Evolutionary conservation across 306 rosid genomes (phyloP), one percentile per base, ranked within the genome.

Genomic region (Pyrus communis): DNA sequence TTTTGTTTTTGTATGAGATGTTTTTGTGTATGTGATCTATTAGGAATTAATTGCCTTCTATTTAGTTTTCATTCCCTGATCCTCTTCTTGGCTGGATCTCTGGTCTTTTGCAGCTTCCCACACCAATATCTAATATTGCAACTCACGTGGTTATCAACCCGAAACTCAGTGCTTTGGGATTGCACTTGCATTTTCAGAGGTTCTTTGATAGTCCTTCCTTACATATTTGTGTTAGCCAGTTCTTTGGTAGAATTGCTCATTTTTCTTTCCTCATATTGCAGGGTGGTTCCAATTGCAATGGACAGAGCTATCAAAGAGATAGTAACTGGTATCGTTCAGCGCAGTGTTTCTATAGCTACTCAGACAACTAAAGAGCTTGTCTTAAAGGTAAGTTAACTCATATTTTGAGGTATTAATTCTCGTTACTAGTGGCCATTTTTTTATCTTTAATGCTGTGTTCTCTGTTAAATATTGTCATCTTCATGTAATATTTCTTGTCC

Each of bases 281-380:
- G 99, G 85, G 84, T 79, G 45, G 98, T 96, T 69, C 98, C 98
- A 13, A 77, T 89, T 80, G 98, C 99, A 31, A 93, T 96, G 98
- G 97, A 96, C 74, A 86, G 94, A 87, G 98, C 99, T 73, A 91
- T 96, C 81, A 93, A 91, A 79, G 97, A 96, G 71, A 96, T 93
- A 38, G 97, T 92, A 78, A 21, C 89, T 71, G 82, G 93, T 67
- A 91, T 96, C 71, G 97, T 96, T 81, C 97, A 92, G 85, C 99
- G 99, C 33, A 93, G 96, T 82, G 98, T 96, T 76, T 96, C 99
- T 75, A 96, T 96, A 79, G 99, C 98, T 43, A 91, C 99, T 59
- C 98, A 96, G 83, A 96, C 99, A 38, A 96, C 99, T 10, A 96
- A 96, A 82, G 99, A 92, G 75, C 97, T 96, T 81, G 99, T 96